These are phyloP conservation scores for Orbilia javanica DNA, from an alignment of 2,329 filamentous ascomycete species.

Conservation along the genomic window DNA sequence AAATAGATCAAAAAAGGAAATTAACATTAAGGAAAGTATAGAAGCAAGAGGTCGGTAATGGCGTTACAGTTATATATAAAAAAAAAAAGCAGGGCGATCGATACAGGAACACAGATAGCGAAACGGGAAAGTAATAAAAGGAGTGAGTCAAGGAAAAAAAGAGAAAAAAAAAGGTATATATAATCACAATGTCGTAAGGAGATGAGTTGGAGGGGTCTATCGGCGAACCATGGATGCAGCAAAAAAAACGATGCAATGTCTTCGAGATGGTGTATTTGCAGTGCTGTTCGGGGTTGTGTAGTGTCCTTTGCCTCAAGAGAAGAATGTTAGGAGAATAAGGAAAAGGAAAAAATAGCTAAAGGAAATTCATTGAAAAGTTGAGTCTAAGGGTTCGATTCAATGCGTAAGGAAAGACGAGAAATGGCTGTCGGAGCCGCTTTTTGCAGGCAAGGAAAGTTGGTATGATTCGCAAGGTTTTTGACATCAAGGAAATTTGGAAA, in stretches of 20 bases:
- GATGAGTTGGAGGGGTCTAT: slow-evolving; percentile 27
- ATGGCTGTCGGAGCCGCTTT: slow-evolving; percentile 45
- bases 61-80: slow-evolving; percentile 40
- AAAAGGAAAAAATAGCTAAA: slow-evolving; percentile 9
- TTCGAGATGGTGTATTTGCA: slow-evolving; percentile 30
- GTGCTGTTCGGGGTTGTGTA: slow-evolving; percentile 1
- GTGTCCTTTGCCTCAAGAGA: slow-evolving; percentile 45
- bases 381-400: slow-evolving; percentile 53
- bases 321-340: slow-evolving; percentile 25
- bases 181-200: slow-evolving; percentile 42
- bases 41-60: slow-evolving; percentile 49
- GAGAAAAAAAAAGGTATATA: slow-evolving; percentile 56
- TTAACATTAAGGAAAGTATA: slow-evolving; percentile 58
- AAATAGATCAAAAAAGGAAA: slow-evolving; percentile 32
- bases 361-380: slow-evolving; percentile 58
- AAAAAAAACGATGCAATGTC: slow-evolving; percentile 35
- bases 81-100: slow-evolving; percentile 1
- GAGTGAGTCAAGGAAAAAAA: slow-evolving; percentile 52
- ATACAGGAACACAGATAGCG: slow-evolving; percentile 1
- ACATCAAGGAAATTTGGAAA: slow-evolving; percentile 49
- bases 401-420: slow-evolving; percentile 55
- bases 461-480: slow-evolving; percentile 18
- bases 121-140: neutral
- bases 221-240: slow-evolving; percentile 49
- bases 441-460: slow-evolving; percentile 11